Evolutionary conservation across 495 filamentous ascomycete genomes (phyloP).

Genomic region (Trichodelitschia bisporula): DNA sequence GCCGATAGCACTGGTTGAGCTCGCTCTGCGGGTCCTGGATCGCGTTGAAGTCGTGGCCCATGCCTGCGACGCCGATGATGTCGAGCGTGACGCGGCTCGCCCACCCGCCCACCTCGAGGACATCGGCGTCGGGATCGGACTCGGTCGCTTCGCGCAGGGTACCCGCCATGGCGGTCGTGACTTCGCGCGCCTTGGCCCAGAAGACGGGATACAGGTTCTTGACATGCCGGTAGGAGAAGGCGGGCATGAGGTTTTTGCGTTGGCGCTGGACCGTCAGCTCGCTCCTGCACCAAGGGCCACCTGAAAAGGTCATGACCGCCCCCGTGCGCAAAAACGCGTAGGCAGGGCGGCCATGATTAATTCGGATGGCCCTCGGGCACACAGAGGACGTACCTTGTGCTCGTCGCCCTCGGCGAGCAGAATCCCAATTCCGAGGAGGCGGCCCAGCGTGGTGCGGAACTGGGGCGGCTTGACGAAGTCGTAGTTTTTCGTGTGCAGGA

Average conservation of each 20-base stretch:
- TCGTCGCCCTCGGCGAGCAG: slow-evolving; percentile 70
- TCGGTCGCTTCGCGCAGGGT: too few relatives aligned
- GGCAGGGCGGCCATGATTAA: slow-evolving; percentile 1
- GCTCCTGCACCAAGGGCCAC: too few relatives aligned
- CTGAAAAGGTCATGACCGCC: too few relatives aligned
- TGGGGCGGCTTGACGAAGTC: slow-evolving; percentile 49
- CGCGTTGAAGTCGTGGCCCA: slow-evolving; percentile 58
- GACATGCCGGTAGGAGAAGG: slow-evolving; percentile 65
- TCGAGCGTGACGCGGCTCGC: slow-evolving; percentile 51
- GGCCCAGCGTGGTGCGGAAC: slow-evolving; percentile 29
- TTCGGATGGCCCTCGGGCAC: background rate
- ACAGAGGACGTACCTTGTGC: slow-evolving; percentile 48
- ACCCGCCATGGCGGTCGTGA: slow-evolving; percentile 17
- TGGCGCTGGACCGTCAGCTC: too few relatives aligned
- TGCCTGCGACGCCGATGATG: slow-evolving; percentile 61
- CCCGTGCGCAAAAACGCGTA: too few relatives aligned
- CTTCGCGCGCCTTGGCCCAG: slow-evolving; percentile 39
- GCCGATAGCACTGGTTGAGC: slow-evolving; percentile 41
- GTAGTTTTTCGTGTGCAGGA: slow-evolving; percentile 45
- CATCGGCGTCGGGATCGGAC: slow-evolving; percentile 15
- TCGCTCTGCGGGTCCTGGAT: slow-evolving; percentile 36
- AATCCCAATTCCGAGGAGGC: slow-evolving; percentile 49
- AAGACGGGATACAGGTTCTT: slow-evolving; percentile 71
- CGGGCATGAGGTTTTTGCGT: slow-evolving; percentile 57
- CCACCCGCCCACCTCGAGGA: slow-evolving; percentile 45